phyloP scores from a whole-genome alignment of 1,139 yeast species.

The Geotrichum klebahnii region DNA sequence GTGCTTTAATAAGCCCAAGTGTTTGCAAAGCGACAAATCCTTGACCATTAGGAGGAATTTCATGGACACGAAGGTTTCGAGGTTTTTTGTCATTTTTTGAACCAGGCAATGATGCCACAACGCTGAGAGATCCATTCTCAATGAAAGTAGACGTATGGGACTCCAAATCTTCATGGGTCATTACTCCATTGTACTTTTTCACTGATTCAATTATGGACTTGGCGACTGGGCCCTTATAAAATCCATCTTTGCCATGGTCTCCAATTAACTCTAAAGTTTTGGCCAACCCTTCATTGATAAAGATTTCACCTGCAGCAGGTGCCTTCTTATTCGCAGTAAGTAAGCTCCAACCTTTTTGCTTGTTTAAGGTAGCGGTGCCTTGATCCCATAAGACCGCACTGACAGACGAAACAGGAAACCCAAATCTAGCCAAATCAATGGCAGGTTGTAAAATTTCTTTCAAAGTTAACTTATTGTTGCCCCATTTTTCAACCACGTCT shows the following conservation, averaged over 20 bases:
- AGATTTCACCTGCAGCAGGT: constrained; percentile 61
- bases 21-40: constrained; percentile 71
- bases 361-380: constrained; percentile 25
- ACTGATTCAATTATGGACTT: constrained; percentile 58
- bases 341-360: constrained; percentile 39
- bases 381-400: constrained; percentile 53
- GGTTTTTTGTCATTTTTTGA: neutral
- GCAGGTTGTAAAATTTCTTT: constrained; percentile 65
- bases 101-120: constrained; percentile 44
- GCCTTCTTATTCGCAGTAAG: constrained; percentile 42
- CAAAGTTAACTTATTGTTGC: constrained; percentile 61
- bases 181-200: constrained; percentile 51
- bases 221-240: constrained; percentile 66
- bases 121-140: constrained; percentile 49
- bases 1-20: constrained; percentile 59
- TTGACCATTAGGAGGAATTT: constrained; percentile 79
- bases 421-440: constrained; percentile 62
- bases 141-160: constrained; percentile 57
- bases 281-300: constrained; percentile 54
- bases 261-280: constrained; percentile 52
- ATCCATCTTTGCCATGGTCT: constrained; percentile 57
- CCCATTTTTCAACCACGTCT: constrained; percentile 66
- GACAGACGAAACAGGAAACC: constrained; percentile 61
- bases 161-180: constrained; percentile 54
- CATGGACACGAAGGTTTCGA: constrained; percentile 48